phyloP scores from a whole-genome alignment of 2,329 filamentous ascomycete genomes.

The Alternaria longipes region DNA sequence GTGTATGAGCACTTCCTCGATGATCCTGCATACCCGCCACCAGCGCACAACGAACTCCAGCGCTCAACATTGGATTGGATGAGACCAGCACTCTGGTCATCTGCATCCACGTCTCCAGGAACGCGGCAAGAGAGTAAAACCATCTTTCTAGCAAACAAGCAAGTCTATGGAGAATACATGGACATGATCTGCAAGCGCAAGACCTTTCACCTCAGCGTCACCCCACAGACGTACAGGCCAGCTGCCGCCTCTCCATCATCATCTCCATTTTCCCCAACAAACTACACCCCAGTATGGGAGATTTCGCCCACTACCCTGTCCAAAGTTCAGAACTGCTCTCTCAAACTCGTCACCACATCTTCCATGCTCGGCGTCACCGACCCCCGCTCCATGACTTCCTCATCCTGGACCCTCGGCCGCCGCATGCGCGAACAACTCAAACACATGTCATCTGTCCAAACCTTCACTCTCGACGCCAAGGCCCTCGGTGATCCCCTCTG shows the following conservation, averaged over 20 bases:
- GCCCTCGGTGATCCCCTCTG: constrained; percentile 51
- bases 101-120: neutral
- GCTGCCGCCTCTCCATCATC: neutral
- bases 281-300: constrained; percentile 37
- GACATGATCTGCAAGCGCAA: constrained; percentile 43
- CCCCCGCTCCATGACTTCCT: constrained; percentile 46
- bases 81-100: constrained; percentile 17
- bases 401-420: constrained; percentile 42
- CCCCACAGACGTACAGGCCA: constrained; percentile 40
- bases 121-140: constrained; percentile 28
- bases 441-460: constrained; percentile 26
- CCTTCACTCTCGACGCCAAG: constrained; percentile 43
- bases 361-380: constrained; percentile 48
- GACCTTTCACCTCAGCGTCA: constrained; percentile 45
- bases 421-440: constrained; percentile 38
- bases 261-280: neutral
- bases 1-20: constrained; percentile 45
- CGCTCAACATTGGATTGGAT: constrained; percentile 30
- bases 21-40: constrained; percentile 41
- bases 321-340: constrained; percentile 37
- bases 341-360: constrained; percentile 46
- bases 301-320: constrained; percentile 32
- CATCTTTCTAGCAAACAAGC: constrained; percentile 45
- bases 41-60: constrained; percentile 19
- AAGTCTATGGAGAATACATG: constrained; percentile 48